Evolutionary conservation across 805 yeast genomes (phyloP), one percentile per base, ranked within the genome.

Genomic region (Cyberlindnera xishuangbannaensis): DNA sequence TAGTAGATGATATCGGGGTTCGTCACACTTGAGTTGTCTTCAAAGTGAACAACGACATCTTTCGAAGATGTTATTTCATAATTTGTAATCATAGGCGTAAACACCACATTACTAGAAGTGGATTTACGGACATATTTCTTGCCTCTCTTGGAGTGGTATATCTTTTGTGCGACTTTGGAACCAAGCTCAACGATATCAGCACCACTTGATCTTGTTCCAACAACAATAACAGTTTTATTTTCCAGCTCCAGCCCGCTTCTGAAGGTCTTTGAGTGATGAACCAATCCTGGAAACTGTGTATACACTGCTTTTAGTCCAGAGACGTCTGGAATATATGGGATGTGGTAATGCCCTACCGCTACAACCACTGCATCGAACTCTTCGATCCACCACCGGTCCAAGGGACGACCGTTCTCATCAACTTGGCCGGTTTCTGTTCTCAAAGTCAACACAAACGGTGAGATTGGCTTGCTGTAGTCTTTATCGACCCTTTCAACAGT

Each of bases 171-270:
- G 8, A 15, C 4, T 8, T 22, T 15, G 1, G 39, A 19, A 1
- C 45, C 45, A n/a, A 43, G 33, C 16, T 43, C 44, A 6, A 41
- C 39, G 76, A 61, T 50, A 48, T 83, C 94, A 13, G 72, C 67
- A 13, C 86, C 92, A 25, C 83, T 73, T 4, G 86, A 75, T 7
- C 76, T 72, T 40, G 75, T 75, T 0, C 90, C 92, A 13, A 82
- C 66, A 3, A 81, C 66, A 31, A 82, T 54, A 6, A 75, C 70
- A 5, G 48, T 59, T 39, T 56, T 43, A 15, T 37, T 48, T 19
- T 40, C 31, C 32, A 54, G 58, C 7, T 32, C 34, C 4, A 11
- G 11, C 1, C 39, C 44, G 2, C 28, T 47, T 30, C 48, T 50
- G 52, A 48, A 53, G 31, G 39, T 55, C 27, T 48, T 60, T 20